Base-by-base conservation (phyloP, 179 eudicot genomes). In the Silene vulgaris region DNA sequence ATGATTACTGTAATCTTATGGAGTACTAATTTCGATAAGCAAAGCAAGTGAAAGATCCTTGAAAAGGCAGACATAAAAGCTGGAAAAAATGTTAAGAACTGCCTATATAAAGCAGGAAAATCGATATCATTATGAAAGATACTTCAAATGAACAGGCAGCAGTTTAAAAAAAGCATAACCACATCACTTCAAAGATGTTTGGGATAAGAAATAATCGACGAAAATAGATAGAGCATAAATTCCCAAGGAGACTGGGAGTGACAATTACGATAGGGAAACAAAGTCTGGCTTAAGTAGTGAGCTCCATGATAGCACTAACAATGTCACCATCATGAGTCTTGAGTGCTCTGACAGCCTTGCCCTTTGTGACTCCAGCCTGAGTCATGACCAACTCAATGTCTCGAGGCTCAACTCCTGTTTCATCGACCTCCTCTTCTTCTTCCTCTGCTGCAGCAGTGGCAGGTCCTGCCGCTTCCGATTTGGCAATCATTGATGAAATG, bases 361-460 rank as follows among this genome's bases (percentile, higher is more conserved):
- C 19, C 81, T 78, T 86, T 0, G 88, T 72, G 48, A 91, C 95
- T 1, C 95, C 92, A 11, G 95, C 97, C 74, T 90, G 91, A n/a
- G 97, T 91, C 97, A 88, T 90, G 63, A 91, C 97, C 82, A 91
- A 73, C 54, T 91, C 97, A 75, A 91, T 88, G 85, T 91, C 97
- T 3, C 92, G 83, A 57, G 89, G 83, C 85, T 91, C 91, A 26
- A 91, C 92, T 1, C 92, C 97, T 0, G 88, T 84, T 56, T 90
- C 97, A 75, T 91, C 97, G 6, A 91, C 83, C 72, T 86, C 95
- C 76, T 90, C 97, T 74, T 91, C 97, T 73, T 90, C 73, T 28
- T 65, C 97, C 76, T 91, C 91, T 12, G 65, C 87, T n/a, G 81
- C 83, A 45, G 85, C 77, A 60, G 88, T 80, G 57, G 85, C 68